Conservation (phyloP, 305 asterid species). For the Coffea humblotiana region DNA sequence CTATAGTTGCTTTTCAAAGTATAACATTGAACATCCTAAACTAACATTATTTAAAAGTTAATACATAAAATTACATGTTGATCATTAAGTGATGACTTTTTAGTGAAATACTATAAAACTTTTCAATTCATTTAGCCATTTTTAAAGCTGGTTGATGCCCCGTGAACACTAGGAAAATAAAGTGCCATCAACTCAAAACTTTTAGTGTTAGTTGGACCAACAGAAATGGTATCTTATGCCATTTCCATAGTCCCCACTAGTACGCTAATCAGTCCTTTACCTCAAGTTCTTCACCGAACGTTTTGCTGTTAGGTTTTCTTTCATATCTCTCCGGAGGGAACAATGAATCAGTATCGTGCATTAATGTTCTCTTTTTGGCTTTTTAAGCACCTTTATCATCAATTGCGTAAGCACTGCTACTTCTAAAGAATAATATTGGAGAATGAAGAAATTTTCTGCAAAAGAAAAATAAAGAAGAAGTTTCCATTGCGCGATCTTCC, state of each 20-base stretch:
- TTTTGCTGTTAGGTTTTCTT: neutral
- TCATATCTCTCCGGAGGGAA: neutral
- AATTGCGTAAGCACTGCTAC: too few species aligned
- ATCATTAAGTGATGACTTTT: neutral
- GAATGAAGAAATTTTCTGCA: too few species aligned
- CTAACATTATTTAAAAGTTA: too few species aligned
- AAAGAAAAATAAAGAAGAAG: too few species aligned
- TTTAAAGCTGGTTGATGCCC: neutral
- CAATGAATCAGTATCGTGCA: neutral
- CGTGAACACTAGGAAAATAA: neutral
- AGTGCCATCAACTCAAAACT: neutral
- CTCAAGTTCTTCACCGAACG: neutral
- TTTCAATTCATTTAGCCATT: neutral
- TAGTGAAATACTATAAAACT: neutral
- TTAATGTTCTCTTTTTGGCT: neutral
- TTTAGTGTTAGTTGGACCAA: neutral
- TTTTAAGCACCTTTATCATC: neutral
- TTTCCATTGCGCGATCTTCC: neutral
- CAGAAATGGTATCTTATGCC: neutral
- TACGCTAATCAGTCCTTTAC: neutral
- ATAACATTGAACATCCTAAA: too few species aligned
- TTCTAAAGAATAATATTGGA: too few species aligned
- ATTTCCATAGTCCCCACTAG: neutral
- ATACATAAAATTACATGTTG: neutral
- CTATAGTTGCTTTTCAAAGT: too few species aligned